These are phyloP conservation scores for Alopecurus myosuroides DNA, from an alignment of 176 grass and related monocot genomes.

Conservation along the genomic window DNA sequence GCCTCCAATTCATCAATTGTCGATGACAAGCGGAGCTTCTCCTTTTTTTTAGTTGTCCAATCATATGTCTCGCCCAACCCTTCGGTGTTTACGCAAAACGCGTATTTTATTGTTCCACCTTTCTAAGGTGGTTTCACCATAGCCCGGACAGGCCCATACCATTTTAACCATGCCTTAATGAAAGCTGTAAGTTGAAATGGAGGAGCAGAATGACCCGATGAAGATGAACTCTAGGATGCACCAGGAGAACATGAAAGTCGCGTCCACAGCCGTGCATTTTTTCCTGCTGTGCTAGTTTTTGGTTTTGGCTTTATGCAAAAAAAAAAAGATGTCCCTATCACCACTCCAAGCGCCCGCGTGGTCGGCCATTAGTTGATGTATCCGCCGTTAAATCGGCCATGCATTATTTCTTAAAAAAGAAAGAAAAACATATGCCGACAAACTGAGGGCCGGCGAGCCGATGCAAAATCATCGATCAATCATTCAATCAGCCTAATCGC, in stretches of 20 bases:
- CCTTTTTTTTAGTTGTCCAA: too few species aligned
- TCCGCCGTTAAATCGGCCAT: background rate
- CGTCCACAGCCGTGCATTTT: background rate
- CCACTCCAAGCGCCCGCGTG: background rate
- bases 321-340: background rate
- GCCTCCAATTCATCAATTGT: too few species aligned
- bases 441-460: background rate
- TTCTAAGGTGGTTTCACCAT: too few species aligned
- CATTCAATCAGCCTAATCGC: background rate
- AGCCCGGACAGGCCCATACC: too few species aligned
- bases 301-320: background rate
- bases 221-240: background rate
- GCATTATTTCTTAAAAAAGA: background rate
- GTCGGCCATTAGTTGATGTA: background rate
- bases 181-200: too few species aligned
- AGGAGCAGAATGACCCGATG: too few species aligned
- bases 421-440: background rate
- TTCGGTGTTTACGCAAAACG: too few species aligned
- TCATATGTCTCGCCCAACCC: too few species aligned
- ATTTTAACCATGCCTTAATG: too few species aligned
- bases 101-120: too few species aligned
- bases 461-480: background rate
- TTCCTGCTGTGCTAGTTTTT: background rate
- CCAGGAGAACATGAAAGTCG: background rate
- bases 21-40: too few species aligned